Evolutionary conservation across 1,284 basidiomycete species (phyloP).

Genomic region (Entoloma clypeatum): DNA sequence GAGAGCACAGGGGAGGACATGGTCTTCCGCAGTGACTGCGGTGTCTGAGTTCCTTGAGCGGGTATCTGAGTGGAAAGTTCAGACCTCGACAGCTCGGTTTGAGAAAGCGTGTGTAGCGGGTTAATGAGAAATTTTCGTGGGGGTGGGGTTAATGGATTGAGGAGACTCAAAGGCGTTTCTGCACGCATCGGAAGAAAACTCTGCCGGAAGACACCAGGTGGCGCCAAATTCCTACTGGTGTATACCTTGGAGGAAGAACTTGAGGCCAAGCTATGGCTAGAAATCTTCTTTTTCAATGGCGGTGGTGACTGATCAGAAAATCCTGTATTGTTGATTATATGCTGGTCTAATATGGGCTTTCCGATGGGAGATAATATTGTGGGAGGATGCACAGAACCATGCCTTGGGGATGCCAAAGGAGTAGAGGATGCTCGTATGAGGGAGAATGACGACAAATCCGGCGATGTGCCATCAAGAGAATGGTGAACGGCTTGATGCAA

Average conservation of each 20-base stretch:
- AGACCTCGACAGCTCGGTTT: constrained; percentile 42
- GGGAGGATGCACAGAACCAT: constrained; percentile 15
- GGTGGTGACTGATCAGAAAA: constrained; percentile 21
- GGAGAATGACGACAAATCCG: constrained; percentile 23
- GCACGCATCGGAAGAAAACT: constrained; percentile 45
- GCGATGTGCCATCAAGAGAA: constrained; percentile 48
- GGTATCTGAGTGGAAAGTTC: constrained; percentile 13
- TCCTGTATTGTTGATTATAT: constrained; percentile 31
- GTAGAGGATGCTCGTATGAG: constrained; percentile 26
- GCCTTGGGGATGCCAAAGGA: constrained; percentile 27
- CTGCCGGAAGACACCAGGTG: constrained; percentile 27
- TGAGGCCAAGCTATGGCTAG: constrained; percentile 25
- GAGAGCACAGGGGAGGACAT: constrained; percentile 52
- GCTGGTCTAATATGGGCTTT: constrained; percentile 31
- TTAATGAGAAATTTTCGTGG: constrained; percentile 50
- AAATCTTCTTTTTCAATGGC: constrained; percentile 25
- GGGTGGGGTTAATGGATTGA: constrained; percentile 59
- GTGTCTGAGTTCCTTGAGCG: constrained; percentile 15
- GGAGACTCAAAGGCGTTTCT: constrained; percentile 50
- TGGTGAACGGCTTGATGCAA: constrained; percentile 70
- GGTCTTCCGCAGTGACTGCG: constrained; percentile 35
- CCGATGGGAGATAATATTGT: constrained; percentile 17
- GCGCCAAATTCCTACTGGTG: constrained; percentile 14
- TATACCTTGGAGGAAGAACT: constrained; percentile 19
- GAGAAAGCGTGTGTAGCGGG: constrained; percentile 50